Percentiles rank a stretch among this genome's conserved stretches.
Evolutionary conservation across 306 rosid species (phyloP).

Genomic region (Gleditsia sinensis): DNA sequence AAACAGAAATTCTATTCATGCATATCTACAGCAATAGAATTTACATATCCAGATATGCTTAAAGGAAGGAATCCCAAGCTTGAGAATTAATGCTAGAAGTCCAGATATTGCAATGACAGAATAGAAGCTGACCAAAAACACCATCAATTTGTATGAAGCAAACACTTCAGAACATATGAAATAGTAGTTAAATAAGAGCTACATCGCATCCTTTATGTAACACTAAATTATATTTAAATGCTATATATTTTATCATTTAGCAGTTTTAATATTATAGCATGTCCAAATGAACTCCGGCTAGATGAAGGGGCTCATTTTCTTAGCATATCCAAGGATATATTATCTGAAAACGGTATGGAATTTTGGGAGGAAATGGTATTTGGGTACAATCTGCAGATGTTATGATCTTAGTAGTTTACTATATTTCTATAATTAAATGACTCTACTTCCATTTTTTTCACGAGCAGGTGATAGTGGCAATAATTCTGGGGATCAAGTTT

Average conservation of each 20-base stretch:
- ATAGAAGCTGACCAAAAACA: background rate
- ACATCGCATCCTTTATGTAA: too few relatives aligned
- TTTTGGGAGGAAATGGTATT: background rate
- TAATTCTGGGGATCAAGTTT: slow-evolving; percentile 70
- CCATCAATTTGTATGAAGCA: background rate
- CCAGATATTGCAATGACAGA: too few relatives aligned
- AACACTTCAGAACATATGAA: background rate
- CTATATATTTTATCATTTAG: too few relatives aligned
- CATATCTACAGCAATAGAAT: too few relatives aligned
- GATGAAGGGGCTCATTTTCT: background rate
- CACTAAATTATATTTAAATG: too few relatives aligned
- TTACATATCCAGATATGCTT: slow-evolving; percentile 6
- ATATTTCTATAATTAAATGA: background rate
- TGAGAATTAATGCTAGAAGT: background rate
- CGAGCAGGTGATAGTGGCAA: slow-evolving; percentile 69
- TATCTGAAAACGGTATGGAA: background rate
- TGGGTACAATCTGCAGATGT: background rate
- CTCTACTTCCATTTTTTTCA: slow-evolving; percentile 8
- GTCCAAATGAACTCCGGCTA: too few relatives aligned
- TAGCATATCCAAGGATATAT: background rate
- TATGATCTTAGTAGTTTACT: background rate
- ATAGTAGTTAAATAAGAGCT: too few relatives aligned
- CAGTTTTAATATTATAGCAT: too few relatives aligned
- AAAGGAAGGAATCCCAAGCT: background rate
- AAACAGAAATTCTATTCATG: background rate